A percentile compares a stretch with the other conserved stretches of the same genome.
These are phyloP conservation scores for Aureobasidium sp. DNA, from an alignment of 2,329 filamentous ascomycete genomes.

Conservation along the genomic window DNA sequence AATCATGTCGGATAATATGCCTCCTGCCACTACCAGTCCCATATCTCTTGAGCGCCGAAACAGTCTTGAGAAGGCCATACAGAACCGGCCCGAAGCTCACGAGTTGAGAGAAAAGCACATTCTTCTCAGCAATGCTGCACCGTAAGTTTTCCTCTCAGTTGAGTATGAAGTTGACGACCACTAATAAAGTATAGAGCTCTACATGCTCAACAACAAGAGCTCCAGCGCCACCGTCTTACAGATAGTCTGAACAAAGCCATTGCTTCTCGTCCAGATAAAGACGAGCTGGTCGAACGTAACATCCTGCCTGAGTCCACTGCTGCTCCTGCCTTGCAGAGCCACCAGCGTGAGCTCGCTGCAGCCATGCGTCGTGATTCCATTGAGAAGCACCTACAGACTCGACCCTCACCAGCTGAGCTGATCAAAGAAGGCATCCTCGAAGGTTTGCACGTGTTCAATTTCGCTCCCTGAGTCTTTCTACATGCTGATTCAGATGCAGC, in stretches of 20 bases:
- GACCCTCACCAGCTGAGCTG: constrained; percentile 68
- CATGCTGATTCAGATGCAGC: background rate
- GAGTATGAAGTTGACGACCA: background rate
- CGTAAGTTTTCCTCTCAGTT: constrained; percentile 38
- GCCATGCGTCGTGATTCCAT: constrained; percentile 82
- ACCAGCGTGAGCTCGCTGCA: constrained; percentile 77
- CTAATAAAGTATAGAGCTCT: constrained; percentile 36
- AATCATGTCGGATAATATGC: constrained; percentile 14
- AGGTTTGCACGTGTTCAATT: constrained; percentile 15
- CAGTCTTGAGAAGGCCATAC: constrained; percentile 40
- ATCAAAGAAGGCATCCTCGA: constrained; percentile 73
- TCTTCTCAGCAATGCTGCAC: constrained; percentile 58
- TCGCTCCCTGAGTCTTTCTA: background rate
- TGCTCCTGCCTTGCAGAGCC: constrained; percentile 69
- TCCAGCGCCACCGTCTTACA: constrained; percentile 56
- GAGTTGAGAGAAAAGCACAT: constrained; percentile 65
- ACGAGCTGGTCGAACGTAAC: constrained; percentile 77
- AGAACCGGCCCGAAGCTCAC: constrained; percentile 44
- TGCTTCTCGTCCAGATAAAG: constrained; percentile 57
- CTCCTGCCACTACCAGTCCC: constrained; percentile 9
- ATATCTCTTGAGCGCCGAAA: constrained; percentile 22
- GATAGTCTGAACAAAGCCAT: constrained; percentile 60
- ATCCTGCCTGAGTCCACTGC: constrained; percentile 75
- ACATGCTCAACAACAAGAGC: constrained; percentile 54
- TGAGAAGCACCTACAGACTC: constrained; percentile 75